A percentile compares a stretch with the other conserved stretches of the same genome.
Evolutionary conservation across 2,329 filamentous ascomycete genomes (phyloP).

Genomic region (Cladophialophora yegresii): DNA sequence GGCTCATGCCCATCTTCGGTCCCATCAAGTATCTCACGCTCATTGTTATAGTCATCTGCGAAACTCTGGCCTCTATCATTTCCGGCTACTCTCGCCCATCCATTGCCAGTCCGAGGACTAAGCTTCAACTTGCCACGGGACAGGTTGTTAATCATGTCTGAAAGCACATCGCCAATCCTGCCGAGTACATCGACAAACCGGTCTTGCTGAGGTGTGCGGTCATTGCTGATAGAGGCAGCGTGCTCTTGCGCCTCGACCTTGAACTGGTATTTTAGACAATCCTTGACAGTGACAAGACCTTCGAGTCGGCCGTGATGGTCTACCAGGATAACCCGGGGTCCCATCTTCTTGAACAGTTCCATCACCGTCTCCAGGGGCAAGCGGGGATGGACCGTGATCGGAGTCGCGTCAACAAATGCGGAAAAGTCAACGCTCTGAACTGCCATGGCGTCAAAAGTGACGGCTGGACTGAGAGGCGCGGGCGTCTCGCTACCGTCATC

Average conservation of each 20-base stretch:
- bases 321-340: constrained; percentile 86
- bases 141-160: constrained; percentile 55
- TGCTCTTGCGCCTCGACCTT: constrained; percentile 87
- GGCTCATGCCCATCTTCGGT: constrained; percentile 35
- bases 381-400: constrained; percentile 85
- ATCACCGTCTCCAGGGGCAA: constrained; percentile 94
- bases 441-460: constrained; percentile 63
- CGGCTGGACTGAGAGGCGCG: constrained; percentile 41
- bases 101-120: constrained; percentile 25
- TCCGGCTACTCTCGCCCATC: constrained; percentile 31
- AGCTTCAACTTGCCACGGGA: constrained; percentile 62
- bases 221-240: constrained; percentile 54
- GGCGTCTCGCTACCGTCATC: constrained; percentile 38
- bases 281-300: constrained; percentile 92
- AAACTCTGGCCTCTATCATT: constrained; percentile 24
- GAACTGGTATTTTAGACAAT: constrained; percentile 96
- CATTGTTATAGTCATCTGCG: constrained; percentile 37
- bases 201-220: constrained; percentile 59
- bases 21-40: constrained; percentile 37
- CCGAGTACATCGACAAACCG: constrained; percentile 63
- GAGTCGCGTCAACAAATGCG: constrained; percentile 84
- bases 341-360: constrained; percentile 98
- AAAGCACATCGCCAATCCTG: constrained; percentile 60
- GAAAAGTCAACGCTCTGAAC: constrained; percentile 73
- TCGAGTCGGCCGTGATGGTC: constrained; percentile 82